phyloP scores from a whole-genome alignment of 371 early-diverging fungal species.

The Mucor sp. region DNA sequence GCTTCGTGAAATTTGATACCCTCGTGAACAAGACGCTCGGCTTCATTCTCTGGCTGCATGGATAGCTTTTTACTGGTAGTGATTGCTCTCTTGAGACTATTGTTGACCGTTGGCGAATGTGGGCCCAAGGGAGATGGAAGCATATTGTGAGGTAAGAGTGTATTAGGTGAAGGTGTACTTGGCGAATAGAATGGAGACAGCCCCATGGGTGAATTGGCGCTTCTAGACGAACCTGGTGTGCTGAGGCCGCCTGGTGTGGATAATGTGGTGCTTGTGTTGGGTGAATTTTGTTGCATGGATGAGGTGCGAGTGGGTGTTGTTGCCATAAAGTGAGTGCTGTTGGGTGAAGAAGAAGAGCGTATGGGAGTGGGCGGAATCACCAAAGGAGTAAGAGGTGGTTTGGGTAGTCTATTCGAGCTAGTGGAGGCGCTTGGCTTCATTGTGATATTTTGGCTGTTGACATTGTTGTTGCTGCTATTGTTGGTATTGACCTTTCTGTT shows the following conservation, averaged over 20 bases:
- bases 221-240: conserved; percentile 21
- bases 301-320: conserved; percentile 22
- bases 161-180: conserved; percentile 15
- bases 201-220: conserved; percentile 13
- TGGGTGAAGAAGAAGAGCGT: conserved; percentile 18
- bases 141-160: conserved; percentile 1
- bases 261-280: neutral
- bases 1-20: conserved; percentile 71
- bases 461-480: neutral
- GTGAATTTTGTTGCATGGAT: conserved; percentile 11
- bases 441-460: neutral
- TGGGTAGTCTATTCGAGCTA: conserved; percentile 3
- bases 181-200: conserved; percentile 22
- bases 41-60: conserved; percentile 10
- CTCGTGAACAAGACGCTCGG: conserved; percentile 40
- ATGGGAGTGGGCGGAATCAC: conserved; percentile 31
- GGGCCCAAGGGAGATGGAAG: conserved; percentile 9
- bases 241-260: conserved; percentile 12
- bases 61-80: conserved; percentile 14
- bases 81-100: neutral
- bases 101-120: neutral
- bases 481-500: conserved; percentile 13
- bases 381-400: conserved; percentile 29
- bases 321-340: neutral
- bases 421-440: conserved; percentile 3